Percentiles rank a stretch among this genome's conserved stretches.
phyloP scores from a whole-genome alignment of 78 protist species.

The Dictyostelium purpureum region DNA sequence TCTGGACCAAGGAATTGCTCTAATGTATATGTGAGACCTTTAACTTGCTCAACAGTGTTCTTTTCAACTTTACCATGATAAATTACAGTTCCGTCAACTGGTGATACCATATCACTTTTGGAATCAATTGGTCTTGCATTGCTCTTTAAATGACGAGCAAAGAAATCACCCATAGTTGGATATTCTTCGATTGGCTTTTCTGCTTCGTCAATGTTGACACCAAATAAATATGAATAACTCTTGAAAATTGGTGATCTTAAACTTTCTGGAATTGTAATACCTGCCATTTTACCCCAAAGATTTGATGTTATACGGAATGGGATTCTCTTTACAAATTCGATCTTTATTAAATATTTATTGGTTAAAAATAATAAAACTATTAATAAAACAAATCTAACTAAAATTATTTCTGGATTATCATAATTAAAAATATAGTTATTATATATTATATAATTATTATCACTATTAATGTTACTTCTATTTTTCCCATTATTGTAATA shows the following conservation, averaged over 20 bases:
- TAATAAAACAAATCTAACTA: background rate
- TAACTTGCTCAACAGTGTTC: constrained; percentile 74
- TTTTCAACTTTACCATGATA: constrained; percentile 54
- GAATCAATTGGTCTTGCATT: constrained; percentile 31
- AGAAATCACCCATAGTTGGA: constrained; percentile 49
- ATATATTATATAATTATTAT: background rate
- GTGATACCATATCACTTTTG: constrained; percentile 14
- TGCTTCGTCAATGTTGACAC: constrained; percentile 54
- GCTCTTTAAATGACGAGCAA: constrained; percentile 34
- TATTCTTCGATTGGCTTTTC: constrained; percentile 59
- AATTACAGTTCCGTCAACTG: constrained; percentile 80
- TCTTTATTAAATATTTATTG: constrained; percentile 1
- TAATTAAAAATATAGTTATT: background rate
- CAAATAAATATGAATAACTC: constrained; percentile 40
- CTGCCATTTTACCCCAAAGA: constrained; percentile 72
- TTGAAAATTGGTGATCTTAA: constrained; percentile 31
- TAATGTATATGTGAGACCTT: constrained; percentile 67
- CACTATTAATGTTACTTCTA: background rate
- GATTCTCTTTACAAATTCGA: constrained; percentile 62
- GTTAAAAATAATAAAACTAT: background rate
- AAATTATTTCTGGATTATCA: background rate
- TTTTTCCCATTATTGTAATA: no score
- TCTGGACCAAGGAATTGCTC: constrained; percentile 57
- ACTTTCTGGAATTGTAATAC: constrained; percentile 29
- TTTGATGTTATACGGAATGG: constrained; percentile 75